Evolutionary conservation across 495 filamentous ascomycete genomes (phyloP).

Genomic region (Sabuloglossum arenarium): DNA sequence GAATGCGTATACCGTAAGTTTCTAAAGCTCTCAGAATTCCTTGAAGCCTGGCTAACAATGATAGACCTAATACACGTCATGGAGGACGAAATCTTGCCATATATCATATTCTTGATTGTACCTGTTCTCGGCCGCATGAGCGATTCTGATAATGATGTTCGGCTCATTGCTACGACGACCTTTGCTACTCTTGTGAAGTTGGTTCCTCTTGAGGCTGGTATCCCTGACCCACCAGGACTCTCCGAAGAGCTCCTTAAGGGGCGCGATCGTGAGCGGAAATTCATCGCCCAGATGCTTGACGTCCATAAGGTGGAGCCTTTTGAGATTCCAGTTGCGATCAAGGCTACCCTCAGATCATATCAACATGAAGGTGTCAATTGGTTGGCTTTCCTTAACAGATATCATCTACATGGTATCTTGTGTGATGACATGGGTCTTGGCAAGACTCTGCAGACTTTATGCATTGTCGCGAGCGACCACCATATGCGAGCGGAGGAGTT

Average conservation of each 20-base stretch:
- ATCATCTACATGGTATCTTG: slow-evolving; percentile 92
- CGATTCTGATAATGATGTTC: slow-evolving; percentile 87
- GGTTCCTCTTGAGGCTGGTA: slow-evolving; percentile 95
- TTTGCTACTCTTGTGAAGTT: slow-evolving; percentile 95
- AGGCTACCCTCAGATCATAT: slow-evolving; percentile 85
- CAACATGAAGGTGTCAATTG: slow-evolving; percentile 98
- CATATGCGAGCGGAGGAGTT: slow-evolving; percentile 83
- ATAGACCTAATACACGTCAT: slow-evolving; percentile 83
- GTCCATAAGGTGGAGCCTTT: slow-evolving; percentile 89
- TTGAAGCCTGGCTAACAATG: not conserved
- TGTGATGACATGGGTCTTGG: slow-evolving; percentile 99
- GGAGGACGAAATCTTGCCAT: slow-evolving; percentile 88
- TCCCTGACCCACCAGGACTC: slow-evolving; percentile 86
- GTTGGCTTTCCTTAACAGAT: slow-evolving; percentile 94
- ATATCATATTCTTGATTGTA: slow-evolving; percentile 98
- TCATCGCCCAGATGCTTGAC: slow-evolving; percentile 92
- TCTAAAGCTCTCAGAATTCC: not conserved
- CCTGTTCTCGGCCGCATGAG: slow-evolving; percentile 97
- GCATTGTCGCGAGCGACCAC: slow-evolving; percentile 94
- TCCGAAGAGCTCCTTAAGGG: slow-evolving; percentile 74
- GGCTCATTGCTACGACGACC: slow-evolving; percentile 85
- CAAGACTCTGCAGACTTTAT: slow-evolving; percentile 91
- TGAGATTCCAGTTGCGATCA: slow-evolving; percentile 84
- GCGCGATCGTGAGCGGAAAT: slow-evolving; percentile 79
- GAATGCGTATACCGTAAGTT: slow-evolving; percentile 54